These are phyloP conservation scores for Dictyostelium capitatum DNA, from an alignment of 78 protist species.

Conservation along the genomic window DNA sequence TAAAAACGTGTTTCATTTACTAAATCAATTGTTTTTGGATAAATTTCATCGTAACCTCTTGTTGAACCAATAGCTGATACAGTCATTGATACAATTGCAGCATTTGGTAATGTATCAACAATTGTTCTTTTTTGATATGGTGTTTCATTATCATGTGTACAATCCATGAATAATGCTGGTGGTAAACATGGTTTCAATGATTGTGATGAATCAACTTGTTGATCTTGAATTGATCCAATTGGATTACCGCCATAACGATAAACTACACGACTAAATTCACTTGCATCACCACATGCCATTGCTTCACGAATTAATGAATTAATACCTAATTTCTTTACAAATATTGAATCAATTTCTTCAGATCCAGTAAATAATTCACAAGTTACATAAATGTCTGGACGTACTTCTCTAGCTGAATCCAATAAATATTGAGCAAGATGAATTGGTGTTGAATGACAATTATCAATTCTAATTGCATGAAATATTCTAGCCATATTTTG, in stretches of 20 bases:
- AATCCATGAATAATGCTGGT: conserved; percentile 86
- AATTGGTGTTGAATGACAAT: conserved; percentile 94
- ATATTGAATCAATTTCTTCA: conserved; percentile 71
- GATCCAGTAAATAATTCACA: conserved; percentile 92
- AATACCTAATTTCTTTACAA: conserved; percentile 83
- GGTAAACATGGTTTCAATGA: conserved; percentile 65
- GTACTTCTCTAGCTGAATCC: conserved; percentile 85
- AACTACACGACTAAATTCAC: conserved; percentile 68
- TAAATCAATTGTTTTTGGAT: conserved; percentile 82
- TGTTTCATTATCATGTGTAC: conserved; percentile 89
- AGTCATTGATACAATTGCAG: conserved; percentile 87
- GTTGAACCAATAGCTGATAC: conserved; percentile 86
- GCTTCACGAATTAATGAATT: conserved; percentile 88
- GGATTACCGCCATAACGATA: conserved; percentile 90
- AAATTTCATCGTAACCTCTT: conserved; percentile 91
- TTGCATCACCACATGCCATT: conserved; percentile 54
- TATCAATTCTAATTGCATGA: conserved; percentile 95
- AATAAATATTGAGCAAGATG: conserved; percentile 91
- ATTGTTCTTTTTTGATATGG: conserved; percentile 78
- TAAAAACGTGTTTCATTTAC: conserved; percentile 88
- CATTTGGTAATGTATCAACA: conserved; percentile 74
- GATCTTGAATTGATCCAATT: conserved; percentile 43
- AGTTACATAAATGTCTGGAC: conserved; percentile 82
- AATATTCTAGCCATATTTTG: conserved; percentile 77
- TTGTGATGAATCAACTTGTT: background rate